Base-by-base conservation (phyloP, 1,284 basidiomycete species). In the Cutaneotrichosporon mucoides region DNA sequence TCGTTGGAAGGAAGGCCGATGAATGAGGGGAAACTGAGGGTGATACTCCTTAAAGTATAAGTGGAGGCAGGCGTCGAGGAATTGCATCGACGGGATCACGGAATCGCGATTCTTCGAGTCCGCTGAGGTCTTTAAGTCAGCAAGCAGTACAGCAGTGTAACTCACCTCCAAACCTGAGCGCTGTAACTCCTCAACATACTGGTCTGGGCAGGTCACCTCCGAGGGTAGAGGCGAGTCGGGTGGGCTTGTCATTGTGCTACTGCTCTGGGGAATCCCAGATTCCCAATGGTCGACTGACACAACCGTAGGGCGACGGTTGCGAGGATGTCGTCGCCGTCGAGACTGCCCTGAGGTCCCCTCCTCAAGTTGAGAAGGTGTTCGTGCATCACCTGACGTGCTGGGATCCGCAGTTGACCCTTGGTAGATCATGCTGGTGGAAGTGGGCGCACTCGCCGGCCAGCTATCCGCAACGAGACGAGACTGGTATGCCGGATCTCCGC, bases 41-140 rank as follows among this genome's bases (percentile, higher is more conserved):
- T 76, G 73, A 43, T 74, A 76, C 34, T 71, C 66, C 44, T 70
- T 68, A 49, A 76, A 74, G 56, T 76, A 76, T 5, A 73, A 62
- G 47, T 73, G 60, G 10, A 61, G 43, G 48, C 60, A 61, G n/a
- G 52, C 56, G 37, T 61, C 60, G 7, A 61, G 56, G 12, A 61
- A 61, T 43, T 61, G 57, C 56, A 61, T 57, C 1, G 60, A 61
- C 11, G 60, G 60, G 33, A 61, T 61, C 37, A 55, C 56, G 1
- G 42, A 24, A 12, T 52, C 56, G 12, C 56, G 56, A 35, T 52
- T 48, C 4, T 41, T 36, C 0, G 37, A 24, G 11, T 41, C 34
- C 3, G 42, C 42, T 1, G 37, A 44, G 9, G 41, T 56, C 33
- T 43, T 24, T 5, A 36, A 33, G 42, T 15, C 34, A 12, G 33